Evolutionary conservation across 352 stramenopile species (phyloP).

Genomic region (Nannochloropsis limnetica): DNA sequence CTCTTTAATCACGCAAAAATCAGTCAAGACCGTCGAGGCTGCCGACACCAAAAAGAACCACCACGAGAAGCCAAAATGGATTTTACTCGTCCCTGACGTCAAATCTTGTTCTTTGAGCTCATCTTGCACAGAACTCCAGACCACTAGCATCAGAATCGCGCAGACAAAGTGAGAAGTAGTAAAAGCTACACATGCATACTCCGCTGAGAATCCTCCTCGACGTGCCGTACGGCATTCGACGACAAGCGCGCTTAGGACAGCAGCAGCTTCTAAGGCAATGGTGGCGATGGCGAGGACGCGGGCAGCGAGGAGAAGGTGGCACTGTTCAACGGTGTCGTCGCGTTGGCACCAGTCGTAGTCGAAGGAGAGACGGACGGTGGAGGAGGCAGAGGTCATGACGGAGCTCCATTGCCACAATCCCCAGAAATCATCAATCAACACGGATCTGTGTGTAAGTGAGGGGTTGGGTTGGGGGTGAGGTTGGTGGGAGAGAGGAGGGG

Average conservation of each 20-base stretch:
- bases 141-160: slow-evolving; percentile 25
- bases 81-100: slow-evolving; percentile 1
- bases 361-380: slow-evolving; percentile 3
- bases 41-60: slow-evolving; percentile 26
- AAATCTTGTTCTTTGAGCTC: not conserved
- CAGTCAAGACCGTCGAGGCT: not conserved
- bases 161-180: not conserved
- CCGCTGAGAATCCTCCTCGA: not conserved
- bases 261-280: not conserved
- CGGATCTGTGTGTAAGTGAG: not conserved
- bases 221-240: not conserved
- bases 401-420: slow-evolving; percentile 20
- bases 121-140: slow-evolving; percentile 18
- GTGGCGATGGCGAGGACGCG: not conserved
- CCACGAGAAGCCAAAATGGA: slow-evolving; percentile 33
- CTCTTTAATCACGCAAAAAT: slow-evolving; percentile 32
- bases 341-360: slow-evolving; percentile 23
- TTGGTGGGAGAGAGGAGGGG: too few species aligned
- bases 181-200: not conserved
- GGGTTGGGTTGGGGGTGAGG: not conserved
- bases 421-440: slow-evolving; percentile 12
- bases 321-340: slow-evolving; percentile 11
- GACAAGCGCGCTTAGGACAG: not conserved
- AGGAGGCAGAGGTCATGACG: slow-evolving; percentile 16
- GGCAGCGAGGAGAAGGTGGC: not conserved